phyloP scores from a whole-genome alignment of 208 protist species.

The Leishmania lainsoni region DNA sequence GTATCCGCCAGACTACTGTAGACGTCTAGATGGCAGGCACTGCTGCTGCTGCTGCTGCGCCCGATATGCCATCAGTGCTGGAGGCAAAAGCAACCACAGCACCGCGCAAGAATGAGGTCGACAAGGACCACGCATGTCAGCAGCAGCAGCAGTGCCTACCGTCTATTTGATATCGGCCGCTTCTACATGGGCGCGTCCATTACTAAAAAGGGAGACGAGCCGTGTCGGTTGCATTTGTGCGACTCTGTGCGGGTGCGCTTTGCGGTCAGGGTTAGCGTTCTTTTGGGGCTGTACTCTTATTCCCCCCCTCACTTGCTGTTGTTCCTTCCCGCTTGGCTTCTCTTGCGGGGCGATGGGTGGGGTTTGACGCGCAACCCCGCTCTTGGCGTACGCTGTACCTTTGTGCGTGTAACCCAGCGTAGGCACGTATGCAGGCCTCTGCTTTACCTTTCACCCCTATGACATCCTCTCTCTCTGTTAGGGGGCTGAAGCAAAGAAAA shows the following conservation, averaged over 20 bases:
- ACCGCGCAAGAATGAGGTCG: too few relatives aligned
- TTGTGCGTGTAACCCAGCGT: neutral
- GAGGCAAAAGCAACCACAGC: too few relatives aligned
- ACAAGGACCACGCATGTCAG: neutral
- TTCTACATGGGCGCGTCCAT: neutral
- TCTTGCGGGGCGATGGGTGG: neutral
- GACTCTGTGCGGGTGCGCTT: neutral
- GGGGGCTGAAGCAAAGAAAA: neutral
- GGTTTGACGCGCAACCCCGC: neutral
- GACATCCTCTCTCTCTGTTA: neutral
- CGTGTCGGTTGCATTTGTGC: neutral
- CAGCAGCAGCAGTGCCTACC: neutral
- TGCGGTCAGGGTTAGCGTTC: neutral
- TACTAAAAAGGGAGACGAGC: neutral
- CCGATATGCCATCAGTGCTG: neutral
- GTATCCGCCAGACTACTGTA: conserved; percentile 61
- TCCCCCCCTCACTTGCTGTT: neutral
- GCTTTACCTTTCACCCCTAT: neutral
- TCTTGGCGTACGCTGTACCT: neutral
- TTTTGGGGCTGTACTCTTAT: too few relatives aligned
- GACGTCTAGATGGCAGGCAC: conserved; percentile 16
- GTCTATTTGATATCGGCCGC: neutral
- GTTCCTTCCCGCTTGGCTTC: neutral
- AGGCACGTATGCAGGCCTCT: neutral
- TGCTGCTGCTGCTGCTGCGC: neutral